Percentiles rank a stretch among this genome's conserved stretches.
phyloP scores from a whole-genome alignment of 2,329 filamentous ascomycete genomes.

The Cytospora chrysosperma region DNA sequence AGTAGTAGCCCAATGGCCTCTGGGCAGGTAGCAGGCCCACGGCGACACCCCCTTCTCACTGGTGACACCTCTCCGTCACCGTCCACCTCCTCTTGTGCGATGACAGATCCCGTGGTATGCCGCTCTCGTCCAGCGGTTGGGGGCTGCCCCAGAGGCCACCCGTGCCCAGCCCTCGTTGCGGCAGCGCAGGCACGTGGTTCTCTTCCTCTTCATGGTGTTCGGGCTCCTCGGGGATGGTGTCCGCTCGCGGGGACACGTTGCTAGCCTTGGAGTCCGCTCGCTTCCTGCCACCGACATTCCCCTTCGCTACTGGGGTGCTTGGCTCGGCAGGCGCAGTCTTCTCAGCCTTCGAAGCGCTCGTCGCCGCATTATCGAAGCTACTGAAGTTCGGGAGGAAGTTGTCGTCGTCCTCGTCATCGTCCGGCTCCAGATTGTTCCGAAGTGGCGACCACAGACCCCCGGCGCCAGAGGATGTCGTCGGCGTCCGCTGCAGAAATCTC shows the following conservation, averaged over 20 bases:
- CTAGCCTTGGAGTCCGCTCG: background rate
- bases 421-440: constrained; percentile 33
- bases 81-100: constrained; percentile 56
- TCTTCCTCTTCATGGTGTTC: constrained; percentile 32
- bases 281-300: background rate
- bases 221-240: constrained; percentile 6
- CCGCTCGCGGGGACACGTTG: constrained; percentile 23
- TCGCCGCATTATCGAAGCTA: constrained; percentile 27
- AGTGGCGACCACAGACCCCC: constrained; percentile 47
- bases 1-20: no score
- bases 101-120: constrained; percentile 45
- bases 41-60: no score
- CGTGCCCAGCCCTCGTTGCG: constrained; percentile 38
- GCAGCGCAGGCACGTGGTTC: constrained; percentile 31
- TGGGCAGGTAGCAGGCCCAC: no score
- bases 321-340: constrained; percentile 1
- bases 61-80: constrained; percentile 45
- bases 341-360: constrained; percentile 16
- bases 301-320: constrained; percentile 12
- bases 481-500: constrained; percentile 31
- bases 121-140: constrained; percentile 44
- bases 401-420: constrained; percentile 52
- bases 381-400: constrained; percentile 55
- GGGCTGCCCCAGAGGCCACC: constrained; percentile 48
- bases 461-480: background rate